Evolutionary conservation across 352 stramenopile genomes (phyloP).

Genomic region (Blastocystis sp.): DNA sequence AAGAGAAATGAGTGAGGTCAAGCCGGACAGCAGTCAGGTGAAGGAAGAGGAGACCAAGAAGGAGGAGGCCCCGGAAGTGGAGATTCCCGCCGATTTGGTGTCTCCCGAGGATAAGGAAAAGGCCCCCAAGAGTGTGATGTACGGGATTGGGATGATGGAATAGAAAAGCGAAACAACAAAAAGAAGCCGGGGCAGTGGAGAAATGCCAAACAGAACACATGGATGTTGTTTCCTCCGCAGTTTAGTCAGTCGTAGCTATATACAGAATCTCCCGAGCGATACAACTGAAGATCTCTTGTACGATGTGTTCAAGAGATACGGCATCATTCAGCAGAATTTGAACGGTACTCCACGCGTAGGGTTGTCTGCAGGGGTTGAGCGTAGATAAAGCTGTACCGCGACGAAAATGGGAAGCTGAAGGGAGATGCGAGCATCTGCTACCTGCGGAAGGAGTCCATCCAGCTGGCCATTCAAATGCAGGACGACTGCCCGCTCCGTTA

Average conservation of each 20-base stretch:
- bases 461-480: slow-evolving; percentile 65
- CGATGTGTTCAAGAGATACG: slow-evolving; percentile 68
- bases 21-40: neutral
- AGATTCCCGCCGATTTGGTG: neutral
- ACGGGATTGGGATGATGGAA: neutral
- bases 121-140: neutral
- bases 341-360: slow-evolving; percentile 56
- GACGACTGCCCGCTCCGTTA: slow-evolving; percentile 67
- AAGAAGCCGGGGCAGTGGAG: slow-evolving; percentile 51
- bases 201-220: slow-evolving; percentile 59
- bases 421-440: slow-evolving; percentile 68
- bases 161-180: slow-evolving; percentile 30
- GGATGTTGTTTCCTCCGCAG: slow-evolving; percentile 7
- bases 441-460: slow-evolving; percentile 62
- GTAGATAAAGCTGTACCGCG: slow-evolving; percentile 68
- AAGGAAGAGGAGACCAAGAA: slow-evolving; percentile 16
- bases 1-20: neutral
- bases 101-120: slow-evolving; percentile 44
- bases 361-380: neutral
- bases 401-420: slow-evolving; percentile 63
- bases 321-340: slow-evolving; percentile 65
- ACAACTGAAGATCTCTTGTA: slow-evolving; percentile 54
- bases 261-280: slow-evolving; percentile 62
- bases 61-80: neutral
- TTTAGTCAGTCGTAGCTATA: slow-evolving; percentile 26